phyloP scores from a whole-genome alignment of 306 rosid genomes.

The Potentilla sterilis region DNA sequence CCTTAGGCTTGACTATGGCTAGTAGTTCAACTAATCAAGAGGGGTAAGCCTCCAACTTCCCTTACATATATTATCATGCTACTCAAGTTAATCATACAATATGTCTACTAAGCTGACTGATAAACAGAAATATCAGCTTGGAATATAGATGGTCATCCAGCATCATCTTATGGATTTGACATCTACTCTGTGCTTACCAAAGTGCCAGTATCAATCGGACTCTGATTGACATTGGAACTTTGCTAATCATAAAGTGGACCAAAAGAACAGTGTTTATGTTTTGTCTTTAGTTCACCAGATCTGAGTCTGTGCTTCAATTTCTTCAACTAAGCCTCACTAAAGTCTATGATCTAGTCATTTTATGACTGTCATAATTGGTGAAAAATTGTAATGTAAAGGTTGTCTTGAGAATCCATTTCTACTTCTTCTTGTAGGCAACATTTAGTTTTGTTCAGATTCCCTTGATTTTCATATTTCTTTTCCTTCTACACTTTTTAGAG shows the following conservation, averaged over 20 bases:
- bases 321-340: not conserved
- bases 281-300: not conserved
- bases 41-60: slow-evolving; percentile 46
- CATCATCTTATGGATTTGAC: not conserved
- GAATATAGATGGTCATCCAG: not conserved
- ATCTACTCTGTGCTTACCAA: not conserved
- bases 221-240: slow-evolving; percentile 4
- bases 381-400: not conserved
- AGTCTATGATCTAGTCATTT: not conserved
- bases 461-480: slow-evolving; percentile 12
- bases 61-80: slow-evolving; percentile 14
- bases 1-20: slow-evolving; percentile 79
- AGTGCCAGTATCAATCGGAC: not conserved
- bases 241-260: not conserved
- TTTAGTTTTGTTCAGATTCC: not conserved
- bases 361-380: not conserved
- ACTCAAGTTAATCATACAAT: not conserved
- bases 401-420: not conserved
- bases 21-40: slow-evolving; percentile 59
- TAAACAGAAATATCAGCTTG: not conserved
- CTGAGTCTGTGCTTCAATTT: not conserved
- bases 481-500: slow-evolving; percentile 41
- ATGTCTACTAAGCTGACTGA: not conserved
- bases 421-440: not conserved
- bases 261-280: not conserved